These are phyloP conservation scores for Blepharisma stoltei DNA, from an alignment of 73 alveolate species.

Conservation along the genomic window DNA sequence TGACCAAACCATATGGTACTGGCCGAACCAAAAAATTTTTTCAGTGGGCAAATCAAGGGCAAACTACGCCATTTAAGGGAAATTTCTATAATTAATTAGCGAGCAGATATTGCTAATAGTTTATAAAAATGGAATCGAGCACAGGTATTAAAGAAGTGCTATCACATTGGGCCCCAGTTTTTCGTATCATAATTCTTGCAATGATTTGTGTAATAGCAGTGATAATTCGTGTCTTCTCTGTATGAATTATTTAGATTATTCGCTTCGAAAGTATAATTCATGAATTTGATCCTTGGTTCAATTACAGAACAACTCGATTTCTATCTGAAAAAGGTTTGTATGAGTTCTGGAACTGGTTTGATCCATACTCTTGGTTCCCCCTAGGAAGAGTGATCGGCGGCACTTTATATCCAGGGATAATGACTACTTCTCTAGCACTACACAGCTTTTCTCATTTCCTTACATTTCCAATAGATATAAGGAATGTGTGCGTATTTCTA, in stretches of 20 bases:
- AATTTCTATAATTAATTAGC: too few relatives aligned
- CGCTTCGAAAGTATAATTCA: constrained; percentile 94
- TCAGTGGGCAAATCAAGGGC: too few relatives aligned
- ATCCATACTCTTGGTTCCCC: constrained; percentile 98
- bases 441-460: constrained; percentile 86
- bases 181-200: constrained; percentile 70
- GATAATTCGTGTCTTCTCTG: constrained; percentile 86
- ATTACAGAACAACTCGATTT: constrained; percentile 92
- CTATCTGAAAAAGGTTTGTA: constrained; percentile 92
- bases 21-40: too few relatives aligned
- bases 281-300: constrained; percentile 99
- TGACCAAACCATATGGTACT: too few relatives aligned
- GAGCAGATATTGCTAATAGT: too few relatives aligned
- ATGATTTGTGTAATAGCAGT: constrained; percentile 78
- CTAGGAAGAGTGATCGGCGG: constrained; percentile 98
- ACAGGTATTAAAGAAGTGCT: too few relatives aligned
- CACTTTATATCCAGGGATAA: constrained; percentile 97
- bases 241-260: constrained; percentile 93
- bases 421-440: constrained; percentile 89
- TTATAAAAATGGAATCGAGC: too few relatives aligned
- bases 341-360: constrained; percentile 99
- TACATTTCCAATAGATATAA: constrained; percentile 94
- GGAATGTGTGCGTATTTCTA: constrained; percentile 97
- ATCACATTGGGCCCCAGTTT: constrained; percentile 67
- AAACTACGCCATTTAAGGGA: too few relatives aligned